A percentile compares a stretch with the other conserved stretches of the same genome.
These are phyloP conservation scores for Phytopythium cucurbitacearum DNA, from an alignment of 352 stramenopile species.

Conservation along the genomic window DNA sequence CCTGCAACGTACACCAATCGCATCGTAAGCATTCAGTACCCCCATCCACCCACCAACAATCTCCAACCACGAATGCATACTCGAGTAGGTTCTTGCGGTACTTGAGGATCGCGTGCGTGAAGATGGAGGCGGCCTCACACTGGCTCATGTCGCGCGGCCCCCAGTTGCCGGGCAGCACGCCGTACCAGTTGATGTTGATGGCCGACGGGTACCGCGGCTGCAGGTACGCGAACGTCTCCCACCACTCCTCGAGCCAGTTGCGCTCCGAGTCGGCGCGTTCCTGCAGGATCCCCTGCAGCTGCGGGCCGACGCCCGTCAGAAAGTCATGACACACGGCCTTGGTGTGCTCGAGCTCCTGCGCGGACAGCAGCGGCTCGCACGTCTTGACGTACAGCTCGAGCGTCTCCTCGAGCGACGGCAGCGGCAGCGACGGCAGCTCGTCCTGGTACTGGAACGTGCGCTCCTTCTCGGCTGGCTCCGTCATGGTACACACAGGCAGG, in stretches of 20 bases:
- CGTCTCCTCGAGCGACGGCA: conserved; percentile 93
- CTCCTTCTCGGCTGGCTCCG: conserved; percentile 16
- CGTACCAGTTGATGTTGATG: conserved; percentile 98
- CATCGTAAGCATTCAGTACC: not conserved
- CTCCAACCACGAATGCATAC: conserved; percentile 26
- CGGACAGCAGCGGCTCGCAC: conserved; percentile 85
- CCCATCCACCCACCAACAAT: not conserved
- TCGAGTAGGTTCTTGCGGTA: conserved; percentile 91
- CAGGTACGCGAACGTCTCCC: conserved; percentile 96
- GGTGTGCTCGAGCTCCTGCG: conserved; percentile 86
- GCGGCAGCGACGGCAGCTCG: conserved; percentile 89
- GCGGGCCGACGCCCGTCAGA: conserved; percentile 78
- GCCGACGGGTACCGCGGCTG: conserved; percentile 92
- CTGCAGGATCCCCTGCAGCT: conserved; percentile 89
- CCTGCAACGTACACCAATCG: conserved; percentile 21
- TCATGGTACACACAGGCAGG: not conserved
- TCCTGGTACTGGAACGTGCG: conserved; percentile 82
- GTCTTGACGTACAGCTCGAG: conserved; percentile 91
- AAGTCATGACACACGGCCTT: conserved; percentile 91
- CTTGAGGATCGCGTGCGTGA: conserved; percentile 81
- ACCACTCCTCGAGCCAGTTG: conserved; percentile 94
- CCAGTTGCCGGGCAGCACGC: conserved; percentile 93
- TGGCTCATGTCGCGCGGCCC: conserved; percentile 90
- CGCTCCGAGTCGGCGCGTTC: conserved; percentile 78
- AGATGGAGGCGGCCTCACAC: conserved; percentile 85